Evolutionary conservation across 148 eudicot genomes (phyloP).

Genomic region (Heliamphora exappendiculata): DNA sequence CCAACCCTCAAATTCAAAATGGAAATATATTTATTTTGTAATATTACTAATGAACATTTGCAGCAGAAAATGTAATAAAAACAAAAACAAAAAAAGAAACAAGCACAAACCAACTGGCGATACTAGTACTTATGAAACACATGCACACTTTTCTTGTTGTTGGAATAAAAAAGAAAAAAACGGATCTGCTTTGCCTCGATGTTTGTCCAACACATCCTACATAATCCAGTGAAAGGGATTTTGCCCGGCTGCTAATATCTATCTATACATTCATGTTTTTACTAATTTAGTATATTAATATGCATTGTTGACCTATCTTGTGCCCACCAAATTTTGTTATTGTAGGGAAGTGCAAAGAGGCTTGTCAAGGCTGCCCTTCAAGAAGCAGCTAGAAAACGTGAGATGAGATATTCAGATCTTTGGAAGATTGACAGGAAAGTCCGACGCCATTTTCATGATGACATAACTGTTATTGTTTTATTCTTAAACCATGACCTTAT

Average conservation of each 20-base stretch:
- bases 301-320: background rate
- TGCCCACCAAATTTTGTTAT: slow-evolving; percentile 7
- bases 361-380: slow-evolving; percentile 70
- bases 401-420: slow-evolving; percentile 72
- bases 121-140: background rate
- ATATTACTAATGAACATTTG: too few species aligned
- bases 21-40: too few species aligned
- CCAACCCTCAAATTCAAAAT: too few species aligned
- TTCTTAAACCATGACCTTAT: slow-evolving; percentile 66
- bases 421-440: slow-evolving; percentile 62
- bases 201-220: background rate
- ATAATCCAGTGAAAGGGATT: background rate
- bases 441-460: slow-evolving; percentile 78
- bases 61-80: too few species aligned
- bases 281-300: background rate
- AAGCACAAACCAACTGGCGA: too few species aligned
- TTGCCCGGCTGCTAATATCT: background rate
- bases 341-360: slow-evolving; percentile 72
- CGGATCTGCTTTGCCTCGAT: background rate
- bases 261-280: background rate
- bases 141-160: background rate
- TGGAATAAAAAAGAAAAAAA: background rate
- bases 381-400: slow-evolving; percentile 75
- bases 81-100: too few species aligned
- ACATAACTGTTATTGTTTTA: slow-evolving; percentile 62